phyloP scores from a whole-genome alignment of 495 filamentous ascomycete genomes.

The Tuber calosporum region DNA sequence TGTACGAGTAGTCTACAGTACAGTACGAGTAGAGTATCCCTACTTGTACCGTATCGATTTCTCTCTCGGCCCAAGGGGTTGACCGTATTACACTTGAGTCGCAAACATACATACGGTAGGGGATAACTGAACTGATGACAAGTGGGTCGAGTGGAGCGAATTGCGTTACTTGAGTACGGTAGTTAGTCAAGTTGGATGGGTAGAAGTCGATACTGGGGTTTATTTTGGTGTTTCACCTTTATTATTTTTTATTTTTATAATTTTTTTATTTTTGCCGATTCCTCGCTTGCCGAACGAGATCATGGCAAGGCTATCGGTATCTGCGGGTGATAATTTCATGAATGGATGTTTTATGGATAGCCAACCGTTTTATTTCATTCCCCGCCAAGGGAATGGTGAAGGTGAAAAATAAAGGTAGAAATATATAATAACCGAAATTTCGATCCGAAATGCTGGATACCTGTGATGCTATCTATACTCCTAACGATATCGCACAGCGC shows the following conservation, averaged over 20 bases:
- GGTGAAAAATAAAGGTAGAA: not conserved
- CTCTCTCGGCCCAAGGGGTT: no score
- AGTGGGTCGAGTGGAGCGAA: not conserved
- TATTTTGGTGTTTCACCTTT: not conserved
- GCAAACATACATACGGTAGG: no score
- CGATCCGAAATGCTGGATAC: not conserved
- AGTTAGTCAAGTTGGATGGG: no score
- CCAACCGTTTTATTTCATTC: not conserved
- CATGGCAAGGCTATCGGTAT: not conserved
- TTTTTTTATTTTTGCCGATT: not conserved
- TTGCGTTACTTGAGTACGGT: not conserved
- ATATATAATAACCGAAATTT: not conserved
- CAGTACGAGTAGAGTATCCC: no score
- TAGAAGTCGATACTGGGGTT: not conserved
- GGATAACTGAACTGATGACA: not conserved
- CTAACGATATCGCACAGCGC: not conserved
- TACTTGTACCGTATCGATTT: no score
- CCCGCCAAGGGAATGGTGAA: no score
- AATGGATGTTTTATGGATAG: not conserved
- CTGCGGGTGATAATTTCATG: not conserved
- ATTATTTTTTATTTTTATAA: not conserved
- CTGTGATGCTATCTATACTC: not conserved
- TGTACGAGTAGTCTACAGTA: no score
- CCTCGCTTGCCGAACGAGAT: conserved; percentile 1
- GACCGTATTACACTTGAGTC: not conserved